Evolutionary conservation across 352 stramenopile species (phyloP).

Genomic region (Phytophthora lateralis): DNA sequence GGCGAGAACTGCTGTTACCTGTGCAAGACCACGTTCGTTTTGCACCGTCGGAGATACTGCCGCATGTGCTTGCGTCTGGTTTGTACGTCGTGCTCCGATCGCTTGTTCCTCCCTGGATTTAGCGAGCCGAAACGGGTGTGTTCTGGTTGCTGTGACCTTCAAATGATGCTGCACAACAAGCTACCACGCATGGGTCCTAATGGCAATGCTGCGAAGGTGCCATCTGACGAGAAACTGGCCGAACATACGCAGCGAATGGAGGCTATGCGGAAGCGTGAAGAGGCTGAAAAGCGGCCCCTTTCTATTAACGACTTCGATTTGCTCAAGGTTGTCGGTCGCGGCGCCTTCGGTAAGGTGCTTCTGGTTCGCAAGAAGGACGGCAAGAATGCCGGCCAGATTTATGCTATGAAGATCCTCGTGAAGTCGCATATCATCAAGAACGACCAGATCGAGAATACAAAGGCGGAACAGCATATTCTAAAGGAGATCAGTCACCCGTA

Average conservation of each 20-base stretch:
- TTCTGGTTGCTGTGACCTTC: conserved; percentile 83
- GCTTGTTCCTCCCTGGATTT: conserved; percentile 86
- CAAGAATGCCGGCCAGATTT: conserved; percentile 87
- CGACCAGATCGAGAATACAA: conserved; percentile 93
- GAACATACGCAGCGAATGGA: conserved; percentile 75
- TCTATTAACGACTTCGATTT: conserved; percentile 95
- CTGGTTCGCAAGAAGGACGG: conserved; percentile 93
- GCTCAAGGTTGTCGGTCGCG: conserved; percentile 95
- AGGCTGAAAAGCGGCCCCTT: conserved; percentile 73
- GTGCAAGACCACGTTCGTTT: conserved; percentile 80
- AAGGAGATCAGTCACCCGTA: conserved; percentile 91
- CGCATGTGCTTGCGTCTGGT: conserved; percentile 87
- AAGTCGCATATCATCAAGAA: conserved; percentile 94
- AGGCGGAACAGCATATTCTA: conserved; percentile 89
- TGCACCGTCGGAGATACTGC: conserved; percentile 82
- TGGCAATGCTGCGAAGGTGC: conserved; percentile 29
- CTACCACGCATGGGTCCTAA: conserved; percentile 59
- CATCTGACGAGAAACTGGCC: conserved; percentile 65
- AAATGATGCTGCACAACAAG: conserved; percentile 91
- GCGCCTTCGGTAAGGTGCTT: conserved; percentile 96
- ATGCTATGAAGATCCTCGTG: conserved; percentile 95
- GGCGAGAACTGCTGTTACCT: conserved; percentile 79
- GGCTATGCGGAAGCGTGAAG: conserved; percentile 81
- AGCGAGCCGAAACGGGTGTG: conserved; percentile 89
- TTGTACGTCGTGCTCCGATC: conserved; percentile 86